Evolutionary conservation across 305 asterid species (phyloP), one percentile per base, ranked within the genome.

Genomic region (Fraxinus baroniana): DNA sequence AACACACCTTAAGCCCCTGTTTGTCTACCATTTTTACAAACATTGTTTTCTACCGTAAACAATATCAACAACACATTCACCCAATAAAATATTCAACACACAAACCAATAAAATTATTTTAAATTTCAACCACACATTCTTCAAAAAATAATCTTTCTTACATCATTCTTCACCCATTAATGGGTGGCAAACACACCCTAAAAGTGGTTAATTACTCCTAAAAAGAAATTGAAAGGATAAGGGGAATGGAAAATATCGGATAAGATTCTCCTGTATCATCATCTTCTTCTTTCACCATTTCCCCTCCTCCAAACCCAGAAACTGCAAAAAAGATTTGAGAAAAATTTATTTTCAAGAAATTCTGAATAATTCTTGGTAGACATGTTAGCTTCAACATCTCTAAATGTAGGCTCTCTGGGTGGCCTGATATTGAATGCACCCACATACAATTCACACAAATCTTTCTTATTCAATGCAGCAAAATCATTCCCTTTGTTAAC

Each of bases 351-450:
- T 55, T n/a, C 66, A 6, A 55, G 74, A 24, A 28, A 5, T 52
- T 71, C 18, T 44, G 49, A 78, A 72, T 57, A 55, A 66, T 76
- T 78, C 26, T 78, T 49, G 74, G 84, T 76, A 83, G 82, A 89
- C 83, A 95, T 95, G 98, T 84, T 90, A 83, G 90, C 92, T 88
- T 91, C 92, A 32, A 81, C 93, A 60, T 82, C 97, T 79, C 83
- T 92, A 26, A 94, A 90, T 85, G 86, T 93, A 17, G 91, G 95
- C 70, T 90, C 87, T 52, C 86, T 88, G 64, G 88, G 93, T 79
- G 81, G 85, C 85, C 84, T 81, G 2, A 9, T 78, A 35, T 78
- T 82, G 77, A 89, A 89, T 80, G 44, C 89, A 5, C 88, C 89
- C 15, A 71, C 88, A 83, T 90, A 84, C 81, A 85, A 78, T 78